These are phyloP conservation scores for Lipomyces starkeyi DNA, from an alignment of 805 yeast species.

Conservation along the genomic window DNA sequence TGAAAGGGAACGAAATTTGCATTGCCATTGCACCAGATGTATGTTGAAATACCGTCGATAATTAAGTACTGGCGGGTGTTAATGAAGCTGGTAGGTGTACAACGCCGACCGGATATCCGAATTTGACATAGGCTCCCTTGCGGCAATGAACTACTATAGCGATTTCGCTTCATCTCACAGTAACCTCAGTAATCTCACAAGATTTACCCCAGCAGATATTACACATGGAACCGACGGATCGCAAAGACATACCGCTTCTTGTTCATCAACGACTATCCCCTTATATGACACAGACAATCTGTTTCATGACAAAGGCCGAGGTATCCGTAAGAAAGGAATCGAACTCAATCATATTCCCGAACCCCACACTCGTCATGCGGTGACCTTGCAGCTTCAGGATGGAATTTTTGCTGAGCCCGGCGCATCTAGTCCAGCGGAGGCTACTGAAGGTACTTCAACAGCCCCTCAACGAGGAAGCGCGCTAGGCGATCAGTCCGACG, in stretches of 20 bases:
- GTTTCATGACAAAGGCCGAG: background rate
- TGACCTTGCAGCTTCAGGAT: background rate
- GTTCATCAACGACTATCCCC: background rate
- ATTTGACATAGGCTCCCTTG: conserved; percentile 13
- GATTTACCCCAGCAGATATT: conserved; percentile 24
- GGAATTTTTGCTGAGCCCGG: background rate
- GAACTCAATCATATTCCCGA: background rate
- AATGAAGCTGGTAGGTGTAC: conserved; percentile 8
- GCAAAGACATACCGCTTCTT: background rate
- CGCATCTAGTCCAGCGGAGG: background rate
- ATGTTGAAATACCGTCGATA: background rate
- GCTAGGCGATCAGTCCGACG: background rate
- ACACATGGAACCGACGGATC: background rate
- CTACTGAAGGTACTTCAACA: background rate
- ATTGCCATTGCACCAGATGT: conserved; percentile 22
- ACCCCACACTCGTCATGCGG: background rate
- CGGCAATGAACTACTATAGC: background rate
- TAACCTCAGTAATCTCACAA: background rate
- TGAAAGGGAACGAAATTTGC: conserved; percentile 25
- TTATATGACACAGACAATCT: background rate
- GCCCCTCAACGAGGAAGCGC: background rate
- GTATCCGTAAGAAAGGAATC: background rate
- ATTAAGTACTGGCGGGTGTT: background rate
- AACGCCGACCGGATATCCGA: conserved; percentile 20
- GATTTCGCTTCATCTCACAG: conserved; percentile 4